Percentiles rank a stretch among this genome's conserved stretches.
These are phyloP conservation scores for Calocera cornea DNA, from an alignment of 768 basidiomycete species.

Conservation along the genomic window DNA sequence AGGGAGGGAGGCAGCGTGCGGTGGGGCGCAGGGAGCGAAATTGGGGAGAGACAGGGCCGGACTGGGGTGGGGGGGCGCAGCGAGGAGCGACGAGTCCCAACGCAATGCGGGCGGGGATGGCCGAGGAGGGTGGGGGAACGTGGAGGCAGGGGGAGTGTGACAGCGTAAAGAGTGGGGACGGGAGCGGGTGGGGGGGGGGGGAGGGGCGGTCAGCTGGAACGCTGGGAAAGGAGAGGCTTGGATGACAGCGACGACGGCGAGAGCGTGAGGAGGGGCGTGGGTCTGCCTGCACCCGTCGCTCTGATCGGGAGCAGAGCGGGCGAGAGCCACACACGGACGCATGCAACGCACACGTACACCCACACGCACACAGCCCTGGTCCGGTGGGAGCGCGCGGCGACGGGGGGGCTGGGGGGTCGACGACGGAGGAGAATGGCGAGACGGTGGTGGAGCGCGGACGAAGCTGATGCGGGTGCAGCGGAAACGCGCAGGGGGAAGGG, in stretches of 20 bases:
- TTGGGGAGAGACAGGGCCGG: slow-evolving; percentile 2
- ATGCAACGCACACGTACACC: too few relatives aligned
- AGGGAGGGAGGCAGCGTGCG: neutral
- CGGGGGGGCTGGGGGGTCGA: neutral
- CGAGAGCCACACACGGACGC: too few relatives aligned
- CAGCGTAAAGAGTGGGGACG: neutral
- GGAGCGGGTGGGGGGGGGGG: neutral
- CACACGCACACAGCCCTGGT: slow-evolving; percentile 2
- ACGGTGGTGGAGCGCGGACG: slow-evolving; percentile 1
- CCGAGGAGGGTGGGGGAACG: neutral
- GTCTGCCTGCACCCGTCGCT: neutral
- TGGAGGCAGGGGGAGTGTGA: neutral
- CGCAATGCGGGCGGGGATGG: neutral
- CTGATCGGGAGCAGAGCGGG: slow-evolving; percentile 2
- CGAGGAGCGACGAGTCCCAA: neutral
- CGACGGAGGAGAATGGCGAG: neutral
- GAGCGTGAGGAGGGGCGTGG: neutral
- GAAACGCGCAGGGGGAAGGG: neutral
- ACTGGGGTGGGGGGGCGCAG: too few relatives aligned
- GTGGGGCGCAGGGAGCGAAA: neutral
- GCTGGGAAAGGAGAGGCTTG: slow-evolving; percentile 5
- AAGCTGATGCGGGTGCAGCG: neutral
- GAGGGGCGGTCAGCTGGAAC: slow-evolving; percentile 2
- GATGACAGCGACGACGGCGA: slow-evolving; percentile 2
- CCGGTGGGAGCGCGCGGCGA: neutral